These are phyloP conservation scores for Trichoderma atrobrunneum DNA, from an alignment of 2,329 filamentous ascomycete species.

Conservation along the genomic window DNA sequence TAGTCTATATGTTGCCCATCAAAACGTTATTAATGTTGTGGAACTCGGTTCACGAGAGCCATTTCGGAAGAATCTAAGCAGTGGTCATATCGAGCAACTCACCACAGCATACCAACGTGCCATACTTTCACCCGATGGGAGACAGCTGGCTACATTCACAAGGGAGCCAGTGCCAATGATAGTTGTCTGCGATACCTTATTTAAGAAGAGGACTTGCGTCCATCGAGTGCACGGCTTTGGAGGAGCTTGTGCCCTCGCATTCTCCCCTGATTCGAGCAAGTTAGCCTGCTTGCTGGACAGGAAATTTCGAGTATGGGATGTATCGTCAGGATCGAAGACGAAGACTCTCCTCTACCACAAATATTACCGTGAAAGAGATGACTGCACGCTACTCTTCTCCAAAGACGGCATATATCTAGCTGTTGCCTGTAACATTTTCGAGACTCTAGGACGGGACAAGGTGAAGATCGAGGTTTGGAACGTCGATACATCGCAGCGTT, in stretches of 20 bases:
- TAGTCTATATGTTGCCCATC: no score
- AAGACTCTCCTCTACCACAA: background rate
- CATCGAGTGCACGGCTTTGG: background rate
- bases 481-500: background rate
- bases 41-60: no score
- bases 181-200: background rate
- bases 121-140: background rate
- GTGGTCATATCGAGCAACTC: no score
- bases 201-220: background rate
- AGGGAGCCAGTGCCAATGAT: background rate
- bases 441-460: background rate
- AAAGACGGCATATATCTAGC: background rate
- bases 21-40: no score
- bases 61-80: no score
- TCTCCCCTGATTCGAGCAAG: background rate
- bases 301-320: background rate
- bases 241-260: accelerated
- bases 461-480: background rate
- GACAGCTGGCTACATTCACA: background rate
- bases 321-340: background rate
- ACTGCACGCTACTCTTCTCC: background rate
- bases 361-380: background rate
- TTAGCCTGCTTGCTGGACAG: background rate
- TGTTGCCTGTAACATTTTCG: background rate
- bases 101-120: no score